A percentile compares a stretch with the other conserved stretches of the same genome.
Evolutionary conservation across 495 filamentous ascomycete genomes (phyloP).

Genomic region (Penicilliopsis zonata): DNA sequence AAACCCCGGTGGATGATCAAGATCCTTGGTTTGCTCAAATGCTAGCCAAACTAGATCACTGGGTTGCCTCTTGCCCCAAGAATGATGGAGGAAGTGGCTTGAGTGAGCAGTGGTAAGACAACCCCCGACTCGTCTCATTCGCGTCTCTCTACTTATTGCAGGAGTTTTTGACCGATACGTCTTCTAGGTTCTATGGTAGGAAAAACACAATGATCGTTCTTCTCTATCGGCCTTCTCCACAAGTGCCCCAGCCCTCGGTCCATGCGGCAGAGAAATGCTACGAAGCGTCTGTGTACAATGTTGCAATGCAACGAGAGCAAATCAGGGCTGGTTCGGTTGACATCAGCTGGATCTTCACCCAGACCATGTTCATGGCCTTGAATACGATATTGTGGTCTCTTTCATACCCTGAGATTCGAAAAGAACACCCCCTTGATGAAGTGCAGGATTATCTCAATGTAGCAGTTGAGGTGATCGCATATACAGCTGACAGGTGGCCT

Average conservation of each 20-base stretch:
- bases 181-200: slow-evolving; percentile 56
- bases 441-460: slow-evolving; percentile 57
- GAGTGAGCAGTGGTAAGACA: slow-evolving; percentile 45
- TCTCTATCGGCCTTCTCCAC: slow-evolving; percentile 77
- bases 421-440: slow-evolving; percentile 52
- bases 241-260: slow-evolving; percentile 71
- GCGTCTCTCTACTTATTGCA: neutral
- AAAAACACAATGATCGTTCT: slow-evolving; percentile 78
- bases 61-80: slow-evolving; percentile 50
- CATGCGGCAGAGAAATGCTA: slow-evolving; percentile 66
- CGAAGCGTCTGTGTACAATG: slow-evolving; percentile 67
- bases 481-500: slow-evolving; percentile 75
- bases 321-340: slow-evolving; percentile 64
- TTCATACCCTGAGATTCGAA: slow-evolving; percentile 71
- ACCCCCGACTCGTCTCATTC: slow-evolving; percentile 2
- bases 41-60: slow-evolving; percentile 62
- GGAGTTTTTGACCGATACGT: neutral
- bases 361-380: slow-evolving; percentile 74
- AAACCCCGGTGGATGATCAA: slow-evolving; percentile 57
- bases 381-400: slow-evolving; percentile 83
- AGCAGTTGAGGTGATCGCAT: slow-evolving; percentile 61
- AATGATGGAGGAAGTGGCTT: slow-evolving; percentile 53
- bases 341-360: slow-evolving; percentile 83
- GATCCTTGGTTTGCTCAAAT: slow-evolving; percentile 81
- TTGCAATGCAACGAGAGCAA: slow-evolving; percentile 64